Evolutionary conservation across 2,329 filamentous ascomycete species (phyloP), one percentile per base, ranked within the genome.

Genomic region (Ascochyta viciae-villosae): DNA sequence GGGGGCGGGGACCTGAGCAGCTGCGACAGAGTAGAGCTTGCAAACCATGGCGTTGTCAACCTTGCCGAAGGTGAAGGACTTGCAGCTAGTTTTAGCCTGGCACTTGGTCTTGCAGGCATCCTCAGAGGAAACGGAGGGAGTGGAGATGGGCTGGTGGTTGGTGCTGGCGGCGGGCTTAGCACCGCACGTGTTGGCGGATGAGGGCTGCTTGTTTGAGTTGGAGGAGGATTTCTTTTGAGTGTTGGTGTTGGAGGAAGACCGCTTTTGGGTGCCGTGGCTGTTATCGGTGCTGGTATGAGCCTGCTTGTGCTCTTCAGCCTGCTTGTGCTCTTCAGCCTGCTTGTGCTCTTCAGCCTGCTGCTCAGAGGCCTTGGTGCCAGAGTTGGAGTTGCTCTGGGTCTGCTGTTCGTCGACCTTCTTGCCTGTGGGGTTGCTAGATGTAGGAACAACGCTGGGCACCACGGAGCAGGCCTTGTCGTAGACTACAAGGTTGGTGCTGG

Each of bases 401-500:
- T 34, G 33, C 22, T 35, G 31, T 29, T 38, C 44, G 42, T 45
- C 53, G 24, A 42, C 42, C 15, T 58, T 49, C 35, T 48, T 50
- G 51, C 60, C 60, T 38, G 57, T 60, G 3, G 60, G 57, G 48
- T 63, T 63, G 50, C 46, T 49, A n/a, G 57, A 33, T 2, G 60
- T 63, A 1, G 60, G 60, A 9, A 40, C 41, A 6, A 60, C 54
- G 27, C 48, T 44, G 16, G 60, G 60, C 26, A 63, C 57, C 33
- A 43, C 42, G 4, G 54, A 37, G 43, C 60, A 63, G 9, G 54
- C 54, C 45, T 63, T 63, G 43, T 63, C 60, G 48, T 53, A 63
- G 16, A 50, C 57, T 29, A 61, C 50, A 10, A 63, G 38, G 35
- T 63, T 63, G 27, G 47, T 27, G 51, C 47, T 53, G 24, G 48